Percentiles rank a stretch among this genome's conserved stretches.
These are phyloP conservation scores for Stephanocyclus meneghinianus DNA, from an alignment of 352 stramenopile species.

Conservation along the genomic window DNA sequence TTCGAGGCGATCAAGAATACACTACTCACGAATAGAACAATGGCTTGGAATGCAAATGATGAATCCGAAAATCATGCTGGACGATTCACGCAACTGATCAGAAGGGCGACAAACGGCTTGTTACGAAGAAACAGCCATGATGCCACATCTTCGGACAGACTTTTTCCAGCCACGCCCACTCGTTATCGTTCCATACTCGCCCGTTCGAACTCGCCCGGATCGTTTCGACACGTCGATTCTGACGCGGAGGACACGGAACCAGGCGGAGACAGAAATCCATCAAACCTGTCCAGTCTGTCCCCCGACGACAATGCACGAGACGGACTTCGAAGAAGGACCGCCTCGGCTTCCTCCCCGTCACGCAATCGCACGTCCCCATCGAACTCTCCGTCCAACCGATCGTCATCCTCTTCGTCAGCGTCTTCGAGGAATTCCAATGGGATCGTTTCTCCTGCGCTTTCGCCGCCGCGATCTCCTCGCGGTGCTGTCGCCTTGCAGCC, in stretches of 20 bases:
- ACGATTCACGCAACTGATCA: too few species aligned
- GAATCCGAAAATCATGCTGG: too few species aligned
- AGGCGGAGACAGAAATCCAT: neutral
- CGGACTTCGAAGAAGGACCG: slow-evolving; percentile 12
- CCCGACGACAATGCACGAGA: neutral
- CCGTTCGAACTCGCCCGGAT: neutral
- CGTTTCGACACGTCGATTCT: slow-evolving; percentile 14
- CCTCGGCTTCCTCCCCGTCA: slow-evolving; percentile 1
- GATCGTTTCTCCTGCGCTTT: neutral
- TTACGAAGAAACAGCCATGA: neutral
- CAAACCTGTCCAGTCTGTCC: neutral
- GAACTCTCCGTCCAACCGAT: neutral
- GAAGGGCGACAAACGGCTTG: too few species aligned
- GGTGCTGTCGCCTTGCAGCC: neutral
- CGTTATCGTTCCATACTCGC: slow-evolving; percentile 3
- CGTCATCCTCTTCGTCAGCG: neutral
- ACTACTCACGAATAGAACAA: neutral
- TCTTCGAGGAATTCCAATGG: neutral
- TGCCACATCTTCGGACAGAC: neutral
- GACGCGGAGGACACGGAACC: slow-evolving; percentile 3
- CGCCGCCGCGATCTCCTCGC: neutral
- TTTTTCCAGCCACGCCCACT: slow-evolving; percentile 6
- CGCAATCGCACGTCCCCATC: neutral
- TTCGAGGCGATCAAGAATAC: slow-evolving; percentile 18
- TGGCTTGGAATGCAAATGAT: neutral